Evolutionary conservation across 164 flowering plant species (phyloP), one percentile per base, ranked within the genome.

Genomic region (Malania oleifera): DNA sequence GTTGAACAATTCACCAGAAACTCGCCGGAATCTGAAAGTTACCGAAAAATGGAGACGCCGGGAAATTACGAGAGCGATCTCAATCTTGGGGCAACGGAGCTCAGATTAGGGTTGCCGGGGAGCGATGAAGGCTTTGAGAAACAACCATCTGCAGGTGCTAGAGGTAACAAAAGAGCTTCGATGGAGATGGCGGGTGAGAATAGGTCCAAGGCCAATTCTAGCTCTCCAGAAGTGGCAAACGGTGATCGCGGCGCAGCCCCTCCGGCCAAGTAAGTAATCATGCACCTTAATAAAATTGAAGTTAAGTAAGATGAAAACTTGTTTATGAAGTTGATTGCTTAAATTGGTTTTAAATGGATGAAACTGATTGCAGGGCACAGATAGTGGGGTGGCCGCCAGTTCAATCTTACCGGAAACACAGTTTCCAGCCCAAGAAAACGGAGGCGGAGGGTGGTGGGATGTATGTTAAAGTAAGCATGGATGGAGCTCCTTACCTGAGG

Each of bases 321-420:
- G 18, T 44, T 5, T 44, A 44, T 20, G 38, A 12, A 6, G 10
- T 50, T 64, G 39, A 22, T 39, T 28, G 56, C 15, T 24, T 47
- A 9, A 9, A 57, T 45, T 7, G n/a, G n/a, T 6, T n/a, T 31
- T 45, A 24, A 25, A n/a, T 58, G 2, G 9, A 7, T 48, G 24
- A n/a, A 14, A 17, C 15, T 45, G 49, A 7, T 38, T 40, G 48
- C 79, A 88, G 96, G 74, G 80, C 79, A 48, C 92, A 82, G 70
- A 75, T 86, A 0, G 88, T 84, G 8, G 96, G 96, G n/a, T 88
- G 96, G 96, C 96, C 92, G 29, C 96, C 96, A 31, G 56, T 88
- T 15, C 34, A 90, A 57, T 79, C 90, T 2, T 80, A 72, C 66
- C 53, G 88, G 76, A 88, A 78, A 57, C 84, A 79, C 48, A 69